Percentiles rank a stretch among this genome's conserved stretches.
phyloP scores from a whole-genome alignment of 345 rosid genomes.

The Gossypium raimondii region DNA sequence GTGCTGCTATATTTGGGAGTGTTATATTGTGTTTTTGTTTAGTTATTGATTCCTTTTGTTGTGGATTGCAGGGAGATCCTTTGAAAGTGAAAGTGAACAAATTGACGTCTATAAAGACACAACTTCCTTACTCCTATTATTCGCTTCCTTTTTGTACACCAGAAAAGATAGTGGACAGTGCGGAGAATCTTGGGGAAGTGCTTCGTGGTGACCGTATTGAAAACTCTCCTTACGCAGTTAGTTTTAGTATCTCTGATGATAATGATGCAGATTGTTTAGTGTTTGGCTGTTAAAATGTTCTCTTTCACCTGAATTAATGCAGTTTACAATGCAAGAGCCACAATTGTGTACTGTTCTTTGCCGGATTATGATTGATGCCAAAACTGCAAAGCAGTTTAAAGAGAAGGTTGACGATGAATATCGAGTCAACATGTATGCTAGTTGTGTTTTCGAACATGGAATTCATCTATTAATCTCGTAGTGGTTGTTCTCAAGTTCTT shows the following conservation, averaged over 20 bases:
- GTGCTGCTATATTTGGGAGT: background rate
- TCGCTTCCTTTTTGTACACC: slow-evolving; percentile 1
- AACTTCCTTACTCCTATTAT: slow-evolving; percentile 8
- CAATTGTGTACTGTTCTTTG: background rate
- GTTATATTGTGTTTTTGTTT: background rate
- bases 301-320: background rate
- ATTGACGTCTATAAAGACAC: background rate
- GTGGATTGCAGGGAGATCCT: background rate
- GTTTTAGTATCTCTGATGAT: background rate
- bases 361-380: background rate
- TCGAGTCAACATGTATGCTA: slow-evolving; percentile 56
- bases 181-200: slow-evolving; percentile 2
- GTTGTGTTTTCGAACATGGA: background rate
- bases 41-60: background rate
- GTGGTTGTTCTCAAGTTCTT: background rate
- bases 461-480: background rate
- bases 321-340: slow-evolving; percentile 1
- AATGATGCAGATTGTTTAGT: background rate
- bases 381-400: background rate
- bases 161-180: background rate
- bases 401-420: too few relatives aligned
- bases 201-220: background rate
- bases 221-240: slow-evolving; percentile 10
- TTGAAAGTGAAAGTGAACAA: slow-evolving; percentile 11
- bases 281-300: background rate